These are phyloP conservation scores for Globisporangium nodosum DNA, from an alignment of 352 stramenopile genomes.

Conservation along the genomic window DNA sequence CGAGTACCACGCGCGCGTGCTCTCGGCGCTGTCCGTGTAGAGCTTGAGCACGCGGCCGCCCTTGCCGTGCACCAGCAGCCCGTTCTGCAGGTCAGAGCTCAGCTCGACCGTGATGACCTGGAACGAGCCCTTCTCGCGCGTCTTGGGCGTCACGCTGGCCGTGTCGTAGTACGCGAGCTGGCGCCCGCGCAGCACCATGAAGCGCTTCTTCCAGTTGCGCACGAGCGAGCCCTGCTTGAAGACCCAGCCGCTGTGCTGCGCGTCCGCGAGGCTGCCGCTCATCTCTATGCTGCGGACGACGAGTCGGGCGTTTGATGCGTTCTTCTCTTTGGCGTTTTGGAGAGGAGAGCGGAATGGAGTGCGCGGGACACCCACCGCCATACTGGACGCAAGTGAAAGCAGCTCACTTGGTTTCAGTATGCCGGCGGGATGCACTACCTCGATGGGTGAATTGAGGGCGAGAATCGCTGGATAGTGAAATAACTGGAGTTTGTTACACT, in stretches of 20 bases:
- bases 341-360: neutral
- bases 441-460: too few relatives aligned
- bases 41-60: constrained; percentile 82
- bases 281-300: neutral
- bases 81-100: constrained; percentile 78
- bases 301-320: too few relatives aligned
- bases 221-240: constrained; percentile 82
- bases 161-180: constrained; percentile 85
- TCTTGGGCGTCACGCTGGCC: constrained; percentile 39
- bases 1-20: constrained; percentile 65
- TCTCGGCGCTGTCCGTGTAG: constrained; percentile 75
- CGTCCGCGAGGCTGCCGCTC: constrained; percentile 25
- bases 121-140: constrained; percentile 76
- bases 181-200: constrained; percentile 75
- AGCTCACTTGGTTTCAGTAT: too few relatives aligned
- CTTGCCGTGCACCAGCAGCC: constrained; percentile 69
- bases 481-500: too few relatives aligned
- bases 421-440: too few relatives aligned
- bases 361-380: too few relatives aligned
- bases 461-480: too few relatives aligned
- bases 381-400: too few relatives aligned
- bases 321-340: too few relatives aligned
- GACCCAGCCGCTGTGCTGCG: constrained; percentile 70
- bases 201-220: constrained; percentile 84
- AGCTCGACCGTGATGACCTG: constrained; percentile 84